These are phyloP conservation scores for Sugiyamaella novakii DNA, from an alignment of 1,139 yeast genomes.

Conservation along the genomic window DNA sequence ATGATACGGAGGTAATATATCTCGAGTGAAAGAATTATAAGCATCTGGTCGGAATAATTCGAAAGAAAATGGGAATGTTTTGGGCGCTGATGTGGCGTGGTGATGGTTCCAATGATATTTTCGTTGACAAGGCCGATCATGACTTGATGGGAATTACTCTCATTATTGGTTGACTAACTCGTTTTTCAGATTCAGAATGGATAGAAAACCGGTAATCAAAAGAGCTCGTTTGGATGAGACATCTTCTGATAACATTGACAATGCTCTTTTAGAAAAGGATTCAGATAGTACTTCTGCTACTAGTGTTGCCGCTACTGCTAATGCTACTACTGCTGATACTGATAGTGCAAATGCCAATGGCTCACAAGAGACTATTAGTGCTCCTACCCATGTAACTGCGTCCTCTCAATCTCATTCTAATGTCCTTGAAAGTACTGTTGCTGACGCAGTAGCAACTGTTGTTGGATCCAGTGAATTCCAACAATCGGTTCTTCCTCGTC, in stretches of 20 bases:
- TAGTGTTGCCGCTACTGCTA: background rate
- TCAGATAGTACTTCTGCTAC: background rate
- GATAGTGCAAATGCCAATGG: background rate
- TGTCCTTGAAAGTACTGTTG: background rate
- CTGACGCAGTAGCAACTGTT: constrained; percentile 9
- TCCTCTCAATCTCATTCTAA: background rate
- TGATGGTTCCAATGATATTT: too few species aligned
- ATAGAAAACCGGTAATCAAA: constrained; percentile 2
- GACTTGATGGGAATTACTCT: background rate
- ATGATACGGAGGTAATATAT: background rate
- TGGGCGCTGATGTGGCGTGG: too few species aligned
- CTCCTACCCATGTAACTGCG: background rate
- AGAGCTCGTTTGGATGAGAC: constrained; percentile 11
- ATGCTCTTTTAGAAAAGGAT: constrained; percentile 11
- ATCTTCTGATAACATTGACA: constrained; percentile 10
- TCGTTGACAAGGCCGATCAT: background rate
- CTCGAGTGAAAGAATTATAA: background rate
- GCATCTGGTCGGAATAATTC: background rate
- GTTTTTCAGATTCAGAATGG: background rate
- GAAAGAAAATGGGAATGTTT: background rate
- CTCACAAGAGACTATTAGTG: background rate
- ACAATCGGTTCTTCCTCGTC: constrained; percentile 10
- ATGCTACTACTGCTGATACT: background rate
- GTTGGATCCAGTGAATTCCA: background rate
- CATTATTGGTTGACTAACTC: background rate